Base-by-base conservation (phyloP, 177 flowering plant species). In the Vitis hybrid region DNA sequence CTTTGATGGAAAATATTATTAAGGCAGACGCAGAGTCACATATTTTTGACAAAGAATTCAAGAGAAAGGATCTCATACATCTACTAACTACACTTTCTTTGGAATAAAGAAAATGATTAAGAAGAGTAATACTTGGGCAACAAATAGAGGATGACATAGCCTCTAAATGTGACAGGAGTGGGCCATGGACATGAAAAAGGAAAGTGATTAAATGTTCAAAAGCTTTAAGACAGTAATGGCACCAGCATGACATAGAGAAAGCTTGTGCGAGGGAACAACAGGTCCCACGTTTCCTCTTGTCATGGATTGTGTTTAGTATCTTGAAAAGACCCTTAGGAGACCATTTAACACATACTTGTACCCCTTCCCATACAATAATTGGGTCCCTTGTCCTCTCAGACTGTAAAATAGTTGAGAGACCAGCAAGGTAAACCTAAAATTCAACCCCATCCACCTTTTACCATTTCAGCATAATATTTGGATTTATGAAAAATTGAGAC, bases 271-370 rank as follows among this genome's bases (percentile, higher is more conserved):
- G 69, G 69, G 72, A 38, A 65, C 69, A 65, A 15, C n/a, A 22
- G 38, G 72, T 17, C 72, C 76, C 72, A 63, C 51, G 14, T 17
- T n/a, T 73, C 17, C 56, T 52, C 44, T 44, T 73, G 49, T 55
- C n/a, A 50, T 6, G 61, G 72, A 52, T 73, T 60, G 33, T 67
- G 50, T 60, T 65, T 57, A 65, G 66, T 69, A 58, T 50, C 28
- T 24, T 58, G 65, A 67, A 63, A 56, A 47, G 64, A 58, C 71
- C 10, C 47, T 38, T 38, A 28, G 47, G 20, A 44, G 33, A 67
- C 31, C 64, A 47, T 22, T 4, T 67, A 3, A 15, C 11, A 47
- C 71, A 9, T 38, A 38, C 47, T 38, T 38, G 47, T 38, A 38
- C 9, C 47, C 47, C 47, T 38, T 68, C 44, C 55, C 71, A 18